phyloP scores from a whole-genome alignment of 2,329 filamentous ascomycete genomes.

The Neophaeococcomyces mojaviensis region DNA sequence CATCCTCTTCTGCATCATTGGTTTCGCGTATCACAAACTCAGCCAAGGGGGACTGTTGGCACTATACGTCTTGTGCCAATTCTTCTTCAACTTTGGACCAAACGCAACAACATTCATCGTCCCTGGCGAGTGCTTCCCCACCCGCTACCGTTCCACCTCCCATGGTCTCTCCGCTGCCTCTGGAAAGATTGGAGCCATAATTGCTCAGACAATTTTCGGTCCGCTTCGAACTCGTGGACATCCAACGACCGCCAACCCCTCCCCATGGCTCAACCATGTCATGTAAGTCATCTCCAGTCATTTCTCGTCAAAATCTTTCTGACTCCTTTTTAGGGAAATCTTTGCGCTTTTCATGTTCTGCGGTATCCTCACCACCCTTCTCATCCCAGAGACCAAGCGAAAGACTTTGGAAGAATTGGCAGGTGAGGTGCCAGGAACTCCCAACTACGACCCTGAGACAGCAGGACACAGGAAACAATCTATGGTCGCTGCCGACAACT shows the following conservation, averaged over 20 bases:
- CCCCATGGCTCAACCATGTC: constrained; percentile 63
- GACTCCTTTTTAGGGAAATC: constrained; percentile 11
- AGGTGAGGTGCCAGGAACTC: constrained; percentile 56
- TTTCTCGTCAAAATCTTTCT: constrained; percentile 44
- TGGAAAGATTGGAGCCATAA: constrained; percentile 61
- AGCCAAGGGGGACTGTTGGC: constrained; percentile 46
- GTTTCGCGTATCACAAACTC: constrained; percentile 50
- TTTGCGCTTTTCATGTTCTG: constrained; percentile 57
- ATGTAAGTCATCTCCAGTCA: constrained; percentile 49
- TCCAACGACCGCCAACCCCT: constrained; percentile 42
- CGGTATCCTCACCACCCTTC: constrained; percentile 58
- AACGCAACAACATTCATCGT: constrained; percentile 61
- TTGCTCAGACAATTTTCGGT: constrained; percentile 59
- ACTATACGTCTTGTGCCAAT: constrained; percentile 58
- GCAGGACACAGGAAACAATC: constrained; percentile 19
- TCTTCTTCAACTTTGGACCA: constrained; percentile 60
- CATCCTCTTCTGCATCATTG: constrained; percentile 54
- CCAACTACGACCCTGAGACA: constrained; percentile 35
- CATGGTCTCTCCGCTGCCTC: constrained; percentile 61
- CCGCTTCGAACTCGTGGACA: constrained; percentile 54
- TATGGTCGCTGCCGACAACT: constrained; percentile 25
- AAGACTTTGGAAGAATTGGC: constrained; percentile 64
- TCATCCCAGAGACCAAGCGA: constrained; percentile 73
- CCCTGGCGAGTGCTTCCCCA: constrained; percentile 59
- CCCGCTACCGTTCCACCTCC: constrained; percentile 53